These are phyloP conservation scores for Pythium dissotocum DNA, from an alignment of 352 stramenopile species.

Conservation along the genomic window DNA sequence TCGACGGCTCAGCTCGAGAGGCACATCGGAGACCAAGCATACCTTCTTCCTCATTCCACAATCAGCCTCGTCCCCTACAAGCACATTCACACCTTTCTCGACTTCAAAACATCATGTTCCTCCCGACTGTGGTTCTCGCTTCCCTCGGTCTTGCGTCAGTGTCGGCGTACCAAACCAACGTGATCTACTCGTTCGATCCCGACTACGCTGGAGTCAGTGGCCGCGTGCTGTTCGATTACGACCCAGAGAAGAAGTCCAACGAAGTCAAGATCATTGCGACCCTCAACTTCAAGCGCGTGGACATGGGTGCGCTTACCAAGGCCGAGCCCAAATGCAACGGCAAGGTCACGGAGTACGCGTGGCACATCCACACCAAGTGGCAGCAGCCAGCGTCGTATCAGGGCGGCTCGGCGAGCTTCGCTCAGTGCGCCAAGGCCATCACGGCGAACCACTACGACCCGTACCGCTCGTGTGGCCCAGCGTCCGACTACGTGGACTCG, in stretches of 20 bases:
- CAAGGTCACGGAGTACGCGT: constrained; percentile 23
- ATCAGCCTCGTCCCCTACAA: too few species aligned
- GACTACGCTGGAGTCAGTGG: neutral
- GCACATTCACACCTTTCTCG: too few species aligned
- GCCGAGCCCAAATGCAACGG: constrained; percentile 27
- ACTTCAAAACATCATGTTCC: too few species aligned
- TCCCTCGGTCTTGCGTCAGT: neutral
- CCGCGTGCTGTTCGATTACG: neutral
- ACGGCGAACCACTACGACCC: constrained; percentile 34
- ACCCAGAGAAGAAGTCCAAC: neutral
- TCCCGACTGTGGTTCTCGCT: neutral
- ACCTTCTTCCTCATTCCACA: too few species aligned
- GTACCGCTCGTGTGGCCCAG: constrained; percentile 22
- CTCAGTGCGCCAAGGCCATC: constrained; percentile 17
- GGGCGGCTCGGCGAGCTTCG: constrained; percentile 12
- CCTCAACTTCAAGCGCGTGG: constrained; percentile 21
- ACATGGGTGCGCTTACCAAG: constrained; percentile 21
- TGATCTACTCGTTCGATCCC: neutral
- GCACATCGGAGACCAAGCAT: too few species aligned
- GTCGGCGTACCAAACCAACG: neutral
- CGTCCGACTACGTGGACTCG: constrained; percentile 23
- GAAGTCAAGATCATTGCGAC: constrained; percentile 22
- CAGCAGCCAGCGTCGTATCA: neutral
- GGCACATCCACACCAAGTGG: constrained; percentile 32
- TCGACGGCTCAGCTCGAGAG: too few species aligned